A percentile compares a stretch with the other conserved stretches of the same genome.
Evolutionary conservation across 176 grass and related monocot species (phyloP).

Genomic region (Oryza punctata): DNA sequence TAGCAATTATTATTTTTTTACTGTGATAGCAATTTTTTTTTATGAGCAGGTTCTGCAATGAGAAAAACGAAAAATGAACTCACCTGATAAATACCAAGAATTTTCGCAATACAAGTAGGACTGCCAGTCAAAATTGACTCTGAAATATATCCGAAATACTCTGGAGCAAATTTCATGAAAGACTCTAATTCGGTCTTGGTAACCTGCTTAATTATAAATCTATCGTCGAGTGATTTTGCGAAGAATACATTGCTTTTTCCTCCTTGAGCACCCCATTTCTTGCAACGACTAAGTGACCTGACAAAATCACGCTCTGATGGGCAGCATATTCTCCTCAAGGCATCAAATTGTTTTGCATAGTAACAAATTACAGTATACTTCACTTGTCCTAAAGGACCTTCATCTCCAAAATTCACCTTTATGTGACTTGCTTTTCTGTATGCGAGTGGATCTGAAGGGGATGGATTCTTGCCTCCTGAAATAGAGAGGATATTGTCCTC

Average conservation of each 20-base stretch:
- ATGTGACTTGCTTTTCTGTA: constrained; percentile 73
- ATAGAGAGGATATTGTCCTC: constrained; percentile 56
- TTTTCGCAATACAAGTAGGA: constrained; percentile 96
- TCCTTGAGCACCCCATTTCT: constrained; percentile 98
- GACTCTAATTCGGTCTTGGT: constrained; percentile 96
- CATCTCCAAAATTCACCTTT: constrained; percentile 83
- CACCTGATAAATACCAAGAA: constrained; percentile 99
- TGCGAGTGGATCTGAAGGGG: constrained; percentile 50
- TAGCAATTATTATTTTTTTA: background rate
- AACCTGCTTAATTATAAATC: constrained; percentile 95
- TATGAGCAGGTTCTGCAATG: background rate
- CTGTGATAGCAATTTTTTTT: background rate
- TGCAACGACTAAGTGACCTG: constrained; percentile 92
- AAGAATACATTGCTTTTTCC: constrained; percentile 99
- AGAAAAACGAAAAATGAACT: background rate
- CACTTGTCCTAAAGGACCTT: constrained; percentile 70
- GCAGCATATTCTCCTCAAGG: constrained; percentile 86
- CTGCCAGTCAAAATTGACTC: constrained; percentile 83
- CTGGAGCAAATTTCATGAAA: constrained; percentile 90
- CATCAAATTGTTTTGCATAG: constrained; percentile 80
- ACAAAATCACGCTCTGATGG: constrained; percentile 96
- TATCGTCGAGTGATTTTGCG: constrained; percentile 97
- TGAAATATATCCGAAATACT: constrained; percentile 85
- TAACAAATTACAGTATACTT: constrained; percentile 94
- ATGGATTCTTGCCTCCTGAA: constrained; percentile 48